These are phyloP conservation scores for Zygosaccharomyces sapae DNA, from an alignment of 1,139 yeast species.

Conservation along the genomic window DNA sequence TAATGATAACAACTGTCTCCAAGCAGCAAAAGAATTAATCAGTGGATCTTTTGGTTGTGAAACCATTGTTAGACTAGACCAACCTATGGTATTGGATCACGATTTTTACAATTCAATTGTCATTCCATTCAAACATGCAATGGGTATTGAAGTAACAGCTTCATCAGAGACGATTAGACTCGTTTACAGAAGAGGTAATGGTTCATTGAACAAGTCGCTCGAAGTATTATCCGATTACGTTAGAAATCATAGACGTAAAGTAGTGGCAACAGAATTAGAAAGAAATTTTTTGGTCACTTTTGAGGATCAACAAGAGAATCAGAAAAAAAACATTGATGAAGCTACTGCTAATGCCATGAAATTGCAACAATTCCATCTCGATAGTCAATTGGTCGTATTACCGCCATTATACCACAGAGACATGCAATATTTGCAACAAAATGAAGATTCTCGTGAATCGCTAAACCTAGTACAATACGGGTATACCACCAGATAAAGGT, in stretches of 20 bases:
- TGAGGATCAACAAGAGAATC: slow-evolving; percentile 2
- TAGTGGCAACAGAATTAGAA: slow-evolving; percentile 13
- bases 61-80: slow-evolving; percentile 17
- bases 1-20: slow-evolving; percentile 20
- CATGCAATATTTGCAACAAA: slow-evolving; percentile 5
- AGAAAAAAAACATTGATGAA: neutral
- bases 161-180: slow-evolving; percentile 15
- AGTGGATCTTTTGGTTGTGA: slow-evolving; percentile 22
- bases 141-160: slow-evolving; percentile 21
- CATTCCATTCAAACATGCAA: slow-evolving; percentile 17
- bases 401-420: slow-evolving; percentile 4
- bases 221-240: slow-evolving; percentile 17
- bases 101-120: slow-evolving; percentile 18
- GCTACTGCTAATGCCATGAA: slow-evolving; percentile 1
- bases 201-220: slow-evolving; percentile 15
- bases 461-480: slow-evolving; percentile 4
- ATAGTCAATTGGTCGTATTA: neutral
- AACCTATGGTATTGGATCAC: slow-evolving; percentile 8
- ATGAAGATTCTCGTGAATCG: neutral
- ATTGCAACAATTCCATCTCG: slow-evolving; percentile 3
- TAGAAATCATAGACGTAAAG: slow-evolving; percentile 8
- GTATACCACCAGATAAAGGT: slow-evolving; percentile 2
- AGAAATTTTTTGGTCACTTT: slow-evolving; percentile 9
- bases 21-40: slow-evolving; percentile 26
- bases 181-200: slow-evolving; percentile 18